phyloP scores from a whole-genome alignment of 2,329 filamentous ascomycete species.

The Penicillium sp. region DNA sequence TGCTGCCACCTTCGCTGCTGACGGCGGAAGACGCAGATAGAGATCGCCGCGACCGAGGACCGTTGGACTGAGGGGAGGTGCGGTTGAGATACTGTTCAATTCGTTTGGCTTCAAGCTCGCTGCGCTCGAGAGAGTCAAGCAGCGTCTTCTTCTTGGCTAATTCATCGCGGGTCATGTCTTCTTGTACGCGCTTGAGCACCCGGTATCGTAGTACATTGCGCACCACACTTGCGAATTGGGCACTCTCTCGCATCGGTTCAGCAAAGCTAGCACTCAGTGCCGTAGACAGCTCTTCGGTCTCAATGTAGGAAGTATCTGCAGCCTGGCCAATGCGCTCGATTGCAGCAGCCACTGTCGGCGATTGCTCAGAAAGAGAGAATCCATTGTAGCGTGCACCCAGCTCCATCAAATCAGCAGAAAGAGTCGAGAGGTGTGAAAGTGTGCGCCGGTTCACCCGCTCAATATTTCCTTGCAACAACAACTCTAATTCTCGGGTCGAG shows the following conservation, averaged over 20 bases:
- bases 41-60: slow-evolving; percentile 67
- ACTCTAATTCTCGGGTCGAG: slow-evolving; percentile 89
- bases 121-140: slow-evolving; percentile 88
- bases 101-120: slow-evolving; percentile 88
- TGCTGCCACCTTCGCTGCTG: slow-evolving; percentile 60
- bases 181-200: slow-evolving; percentile 91
- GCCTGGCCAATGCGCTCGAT: slow-evolving; percentile 96
- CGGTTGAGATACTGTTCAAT: slow-evolving; percentile 87
- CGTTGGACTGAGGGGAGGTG: slow-evolving; percentile 56
- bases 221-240: slow-evolving; percentile 95
- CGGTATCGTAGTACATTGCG: slow-evolving; percentile 86
- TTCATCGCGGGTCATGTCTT: slow-evolving; percentile 96
- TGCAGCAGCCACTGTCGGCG: slow-evolving; percentile 83
- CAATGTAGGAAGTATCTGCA: slow-evolving; percentile 93
- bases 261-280: slow-evolving; percentile 92
- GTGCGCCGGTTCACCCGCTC: slow-evolving; percentile 95
- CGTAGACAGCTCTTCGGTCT: slow-evolving; percentile 86
- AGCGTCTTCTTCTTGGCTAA: slow-evolving; percentile 82
- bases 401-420: slow-evolving; percentile 88
- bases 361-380: slow-evolving; percentile 92
- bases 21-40: slow-evolving; percentile 60
- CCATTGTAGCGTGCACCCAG: slow-evolving; percentile 95
- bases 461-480: slow-evolving; percentile 87
- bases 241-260: slow-evolving; percentile 96
- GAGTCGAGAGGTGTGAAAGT: slow-evolving; percentile 79